Percentiles rank a stretch among this genome's conserved stretches.
Conservation (phyloP, 345 rosid species). For the Populus alba region DNA sequence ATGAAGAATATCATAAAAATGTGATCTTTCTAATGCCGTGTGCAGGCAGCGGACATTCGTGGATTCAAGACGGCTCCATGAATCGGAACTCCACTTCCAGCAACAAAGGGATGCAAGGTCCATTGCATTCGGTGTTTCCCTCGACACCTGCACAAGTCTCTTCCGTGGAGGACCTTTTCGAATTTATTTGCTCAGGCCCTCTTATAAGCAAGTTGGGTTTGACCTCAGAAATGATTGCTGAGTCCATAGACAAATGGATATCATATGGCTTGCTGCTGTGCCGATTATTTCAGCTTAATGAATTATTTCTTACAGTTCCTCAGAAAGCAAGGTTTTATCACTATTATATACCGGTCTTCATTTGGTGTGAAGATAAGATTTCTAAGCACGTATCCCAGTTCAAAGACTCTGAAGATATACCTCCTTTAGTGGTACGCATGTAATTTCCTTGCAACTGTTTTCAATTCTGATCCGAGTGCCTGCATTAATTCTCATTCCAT, state of each 20-base stretch:
- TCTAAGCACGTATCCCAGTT: slow-evolving; percentile 60
- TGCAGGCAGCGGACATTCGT: slow-evolving; percentile 49
- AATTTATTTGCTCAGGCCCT: slow-evolving; percentile 84
- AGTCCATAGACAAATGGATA: slow-evolving; percentile 80
- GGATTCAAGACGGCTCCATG: slow-evolving; percentile 53
- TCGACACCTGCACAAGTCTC: slow-evolving; percentile 51
- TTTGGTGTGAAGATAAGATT: slow-evolving; percentile 93
- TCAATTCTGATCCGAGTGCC: background rate
- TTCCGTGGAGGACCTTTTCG: slow-evolving; percentile 71
- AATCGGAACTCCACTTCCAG: slow-evolving; percentile 18
- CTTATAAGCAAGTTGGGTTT: slow-evolving; percentile 60
- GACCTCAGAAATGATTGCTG: slow-evolving; percentile 55
- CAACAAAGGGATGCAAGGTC: slow-evolving; percentile 21
- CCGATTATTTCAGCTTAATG: slow-evolving; percentile 68
- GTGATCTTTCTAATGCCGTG: background rate
- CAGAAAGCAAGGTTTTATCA: slow-evolving; percentile 82
- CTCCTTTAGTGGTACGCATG: slow-evolving; percentile 82
- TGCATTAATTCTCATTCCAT: background rate
- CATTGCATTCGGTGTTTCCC: slow-evolving; percentile 19
- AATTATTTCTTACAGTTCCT: slow-evolving; percentile 58
- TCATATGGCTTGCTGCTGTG: slow-evolving; percentile 57
- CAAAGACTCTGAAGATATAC: slow-evolving; percentile 61
- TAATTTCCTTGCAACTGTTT: background rate
- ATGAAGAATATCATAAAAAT: background rate
- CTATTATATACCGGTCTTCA: slow-evolving; percentile 85